Percentiles rank a stretch among this genome's conserved stretches.
Evolutionary conservation across 352 stramenopile species (phyloP).

Genomic region (Phytophthora pisi): DNA sequence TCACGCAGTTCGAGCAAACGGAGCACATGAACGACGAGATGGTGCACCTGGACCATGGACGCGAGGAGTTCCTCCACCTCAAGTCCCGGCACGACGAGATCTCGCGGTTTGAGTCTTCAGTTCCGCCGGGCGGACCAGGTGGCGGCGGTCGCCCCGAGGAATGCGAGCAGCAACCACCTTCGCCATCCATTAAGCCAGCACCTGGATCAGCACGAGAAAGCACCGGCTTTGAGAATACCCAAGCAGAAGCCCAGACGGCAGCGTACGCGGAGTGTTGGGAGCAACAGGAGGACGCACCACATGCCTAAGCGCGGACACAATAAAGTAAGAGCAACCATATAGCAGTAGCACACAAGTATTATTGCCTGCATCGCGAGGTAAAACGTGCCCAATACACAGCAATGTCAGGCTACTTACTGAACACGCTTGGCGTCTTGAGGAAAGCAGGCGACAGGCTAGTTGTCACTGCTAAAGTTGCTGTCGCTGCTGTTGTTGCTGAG

Average conservation of each 20-base stretch:
- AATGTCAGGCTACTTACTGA: slow-evolving; percentile 23
- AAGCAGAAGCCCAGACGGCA: slow-evolving; percentile 9
- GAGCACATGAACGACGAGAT: slow-evolving; percentile 86
- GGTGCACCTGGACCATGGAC: slow-evolving; percentile 77
- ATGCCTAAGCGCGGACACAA: slow-evolving; percentile 10
- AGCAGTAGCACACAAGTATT: slow-evolving; percentile 16
- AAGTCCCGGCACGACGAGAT: slow-evolving; percentile 87
- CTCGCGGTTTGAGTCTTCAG: slow-evolving; percentile 82
- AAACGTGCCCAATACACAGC: slow-evolving; percentile 10
- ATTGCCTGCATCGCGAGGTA: slow-evolving; percentile 12
- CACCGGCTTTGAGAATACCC: background rate
- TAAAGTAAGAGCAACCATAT: slow-evolving; percentile 3
- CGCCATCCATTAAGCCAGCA: slow-evolving; percentile 74
- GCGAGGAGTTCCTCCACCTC: slow-evolving; percentile 84
- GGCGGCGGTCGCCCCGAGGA: slow-evolving; percentile 54
- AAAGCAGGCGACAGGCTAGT: slow-evolving; percentile 10
- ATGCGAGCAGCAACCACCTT: slow-evolving; percentile 77
- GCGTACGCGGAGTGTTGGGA: slow-evolving; percentile 16
- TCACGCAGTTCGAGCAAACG: slow-evolving; percentile 87
- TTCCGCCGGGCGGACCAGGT: slow-evolving; percentile 34
- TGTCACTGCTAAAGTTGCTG: slow-evolving; percentile 50
- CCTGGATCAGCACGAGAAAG: slow-evolving; percentile 7
- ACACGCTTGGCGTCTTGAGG: background rate
- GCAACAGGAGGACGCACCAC: slow-evolving; percentile 16
- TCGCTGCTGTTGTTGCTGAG: slow-evolving; percentile 67